A percentile compares a stretch with the other conserved stretches of the same genome.
These are phyloP conservation scores for Persicaria tinctoria DNA, from an alignment of 148 eudicot species.

Conservation along the genomic window DNA sequence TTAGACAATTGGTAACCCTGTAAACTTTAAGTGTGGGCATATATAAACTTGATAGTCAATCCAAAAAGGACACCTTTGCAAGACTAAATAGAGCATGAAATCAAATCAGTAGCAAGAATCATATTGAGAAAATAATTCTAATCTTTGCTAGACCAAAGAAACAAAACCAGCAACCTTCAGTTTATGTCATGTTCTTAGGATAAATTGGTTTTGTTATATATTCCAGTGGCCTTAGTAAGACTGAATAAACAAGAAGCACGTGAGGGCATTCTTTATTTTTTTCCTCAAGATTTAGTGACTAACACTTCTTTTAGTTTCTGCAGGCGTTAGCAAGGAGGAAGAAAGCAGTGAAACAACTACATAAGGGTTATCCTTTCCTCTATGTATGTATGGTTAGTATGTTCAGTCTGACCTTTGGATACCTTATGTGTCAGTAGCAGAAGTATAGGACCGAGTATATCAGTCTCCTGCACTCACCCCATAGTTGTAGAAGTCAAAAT, in stretches of 20 bases:
- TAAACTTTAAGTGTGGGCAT: not conserved
- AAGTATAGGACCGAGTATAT: not conserved
- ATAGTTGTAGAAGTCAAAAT: not conserved
- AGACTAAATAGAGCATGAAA: too few species aligned
- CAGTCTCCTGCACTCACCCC: not conserved
- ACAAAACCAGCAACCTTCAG: too few species aligned
- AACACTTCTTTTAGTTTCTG: not conserved
- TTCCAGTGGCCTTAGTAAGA: too few species aligned
- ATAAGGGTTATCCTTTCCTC: conserved; percentile 43
- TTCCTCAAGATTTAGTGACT: not conserved
- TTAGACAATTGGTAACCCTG: not conserved
- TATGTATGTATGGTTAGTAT: conserved; percentile 48
- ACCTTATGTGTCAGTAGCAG: conserved; percentile 23
- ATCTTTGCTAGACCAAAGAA: too few species aligned
- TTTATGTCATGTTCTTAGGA: too few species aligned
- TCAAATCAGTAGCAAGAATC: too few species aligned
- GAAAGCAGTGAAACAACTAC: conserved; percentile 20
- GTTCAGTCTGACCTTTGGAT: conserved; percentile 37
- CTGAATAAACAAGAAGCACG: too few species aligned
- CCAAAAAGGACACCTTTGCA: too few species aligned
- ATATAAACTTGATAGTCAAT: too few species aligned
- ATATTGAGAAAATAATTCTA: too few species aligned
- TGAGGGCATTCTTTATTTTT: too few species aligned
- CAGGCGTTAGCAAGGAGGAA: conserved; percentile 2
- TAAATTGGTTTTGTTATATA: too few species aligned